Base-by-base conservation (phyloP, 1,284 basidiomycete genomes). In the Earliella scabrosa region DNA sequence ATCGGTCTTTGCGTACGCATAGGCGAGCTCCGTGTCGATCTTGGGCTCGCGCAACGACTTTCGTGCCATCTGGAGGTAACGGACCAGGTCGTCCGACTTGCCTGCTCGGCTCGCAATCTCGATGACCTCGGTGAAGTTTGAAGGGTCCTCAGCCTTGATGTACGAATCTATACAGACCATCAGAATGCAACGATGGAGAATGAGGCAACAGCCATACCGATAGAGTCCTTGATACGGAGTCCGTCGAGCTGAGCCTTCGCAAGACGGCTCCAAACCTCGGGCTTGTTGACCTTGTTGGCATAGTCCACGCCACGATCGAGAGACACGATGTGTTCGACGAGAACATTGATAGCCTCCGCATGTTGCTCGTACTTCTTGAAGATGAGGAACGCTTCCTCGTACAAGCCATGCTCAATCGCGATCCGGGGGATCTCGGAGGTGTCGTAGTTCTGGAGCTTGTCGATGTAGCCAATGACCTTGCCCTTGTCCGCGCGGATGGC, bases 171-270 rank as follows among this genome's bases (percentile, higher is more conserved):
- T 2, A 29, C 2, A 21, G 11, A 7, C 21, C 13, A 49, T 36
- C 14, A 20, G 23, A 3, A 47, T 18, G 23, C 3, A 41, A 3
- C 23, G 11, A 32, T 13, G 21, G 8, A 10, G 13, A 11, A 10
- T 11, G n/a, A 24, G 13, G 9, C 9, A n/a, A 5, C 16, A 6
- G 18, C 55, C 81, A 50, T 66, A 92, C 91, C 94, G 68, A 99
- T 98, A 36, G 97, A 88, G 69, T 99, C 97, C 77, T 98, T 99
- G 79, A 99, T 92, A 46, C 97, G 92, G 58, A 99, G 83, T 66
- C 97, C 97, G 73, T 99, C 97, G 54, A 99, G 85, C 76, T 99
- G 97, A n/a, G 97, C 97, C 76, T 99, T 99, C 38, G 93, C 97
- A 64, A 99, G 85, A 50, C 97, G 81, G 67, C 91, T 95, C 97